phyloP scores from a whole-genome alignment of 768 basidiomycete species.

The Tulasnella sp. region DNA sequence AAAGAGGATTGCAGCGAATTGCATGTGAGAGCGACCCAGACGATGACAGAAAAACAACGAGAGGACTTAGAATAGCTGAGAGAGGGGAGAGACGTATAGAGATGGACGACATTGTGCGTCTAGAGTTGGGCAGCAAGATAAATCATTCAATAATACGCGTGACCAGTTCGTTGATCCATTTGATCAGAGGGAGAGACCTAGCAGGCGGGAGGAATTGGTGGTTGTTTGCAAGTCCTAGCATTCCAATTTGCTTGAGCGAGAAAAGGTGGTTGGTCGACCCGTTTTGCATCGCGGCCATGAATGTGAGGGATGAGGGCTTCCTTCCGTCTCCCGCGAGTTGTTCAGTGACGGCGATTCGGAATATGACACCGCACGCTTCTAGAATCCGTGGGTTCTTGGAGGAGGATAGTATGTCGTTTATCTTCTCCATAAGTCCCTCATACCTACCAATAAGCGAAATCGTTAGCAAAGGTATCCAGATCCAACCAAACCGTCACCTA shows the following conservation, averaged over 20 bases:
- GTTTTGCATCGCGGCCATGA: conserved; percentile 52
- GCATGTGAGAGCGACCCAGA: too few species aligned
- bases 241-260: conserved; percentile 54
- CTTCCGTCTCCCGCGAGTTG: conserved; percentile 18
- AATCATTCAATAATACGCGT: conserved; percentile 17
- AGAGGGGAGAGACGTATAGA: too few species aligned
- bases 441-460: conserved; percentile 37
- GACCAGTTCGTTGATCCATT: conserved; percentile 60
- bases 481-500: conserved; percentile 32
- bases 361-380: conserved; percentile 59
- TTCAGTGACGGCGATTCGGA: conserved; percentile 55
- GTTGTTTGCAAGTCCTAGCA: conserved; percentile 62
- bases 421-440: conserved; percentile 60
- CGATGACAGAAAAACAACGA: too few species aligned
- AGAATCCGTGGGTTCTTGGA: conserved; percentile 62
- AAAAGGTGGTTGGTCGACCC: conserved; percentile 41
- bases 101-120: too few species aligned
- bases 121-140: too few species aligned
- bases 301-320: conserved; percentile 49
- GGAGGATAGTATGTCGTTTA: conserved; percentile 57
- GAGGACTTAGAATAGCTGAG: too few species aligned
- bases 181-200: conserved; percentile 44
- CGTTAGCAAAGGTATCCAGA: background rate
- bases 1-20: too few species aligned
- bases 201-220: conserved; percentile 53